Percentiles rank a stretch among this genome's conserved stretches.
Conservation (phyloP, 352 stramenopile species). For the Thraustochytrium sp. region DNA sequence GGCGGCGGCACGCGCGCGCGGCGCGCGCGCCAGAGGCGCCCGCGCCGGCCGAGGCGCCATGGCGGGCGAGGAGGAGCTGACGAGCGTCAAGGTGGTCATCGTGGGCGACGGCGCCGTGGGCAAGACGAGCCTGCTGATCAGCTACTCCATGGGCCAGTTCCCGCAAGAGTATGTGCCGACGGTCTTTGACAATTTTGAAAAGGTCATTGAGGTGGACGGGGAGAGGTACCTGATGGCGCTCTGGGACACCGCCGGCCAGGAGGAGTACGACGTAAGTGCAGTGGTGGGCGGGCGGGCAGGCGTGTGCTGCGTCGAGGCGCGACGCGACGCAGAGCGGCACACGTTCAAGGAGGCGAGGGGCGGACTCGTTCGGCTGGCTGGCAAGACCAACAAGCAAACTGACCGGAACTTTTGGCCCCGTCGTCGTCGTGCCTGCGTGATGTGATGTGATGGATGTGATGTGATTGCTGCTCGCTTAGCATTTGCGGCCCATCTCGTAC, state of each 20-base stretch:
- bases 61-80: no score
- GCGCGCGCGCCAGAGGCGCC: no score
- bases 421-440: no score
- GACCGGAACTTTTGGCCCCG: neutral
- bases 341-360: neutral
- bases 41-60: no score
- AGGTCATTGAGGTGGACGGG: constrained; percentile 65
- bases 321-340: neutral
- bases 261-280: constrained; percentile 78
- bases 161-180: constrained; percentile 89
- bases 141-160: constrained; percentile 91
- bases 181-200: constrained; percentile 53
- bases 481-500: constrained; percentile 82
- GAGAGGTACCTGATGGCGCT: constrained; percentile 87
- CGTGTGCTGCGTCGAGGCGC: no score
- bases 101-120: constrained; percentile 87
- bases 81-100: constrained; percentile 33
- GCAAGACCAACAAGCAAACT: neutral
- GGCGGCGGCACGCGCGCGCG: no score
- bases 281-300: no score
- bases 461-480: constrained; percentile 49
- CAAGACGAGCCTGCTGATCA: constrained; percentile 92
- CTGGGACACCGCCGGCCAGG: constrained; percentile 89
- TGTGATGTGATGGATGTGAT: no score
- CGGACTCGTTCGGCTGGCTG: neutral